Percentiles rank a stretch among this genome's conserved stretches.
Evolutionary conservation across 441 rosid species (phyloP).

Genomic region (Aleurites moluccanus): DNA sequence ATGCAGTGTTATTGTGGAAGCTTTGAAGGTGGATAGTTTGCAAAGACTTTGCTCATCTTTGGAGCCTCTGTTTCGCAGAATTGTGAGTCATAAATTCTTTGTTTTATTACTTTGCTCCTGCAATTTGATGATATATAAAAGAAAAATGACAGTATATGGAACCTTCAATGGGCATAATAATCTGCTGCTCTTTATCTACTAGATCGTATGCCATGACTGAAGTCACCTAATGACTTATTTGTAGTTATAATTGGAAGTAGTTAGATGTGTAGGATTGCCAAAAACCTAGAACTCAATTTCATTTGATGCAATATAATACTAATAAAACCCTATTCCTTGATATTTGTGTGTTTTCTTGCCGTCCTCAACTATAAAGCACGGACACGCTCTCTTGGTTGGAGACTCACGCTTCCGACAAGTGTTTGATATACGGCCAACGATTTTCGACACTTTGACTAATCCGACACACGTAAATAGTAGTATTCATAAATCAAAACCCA

Average conservation of each 20-base stretch:
- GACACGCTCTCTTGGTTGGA: too few relatives aligned
- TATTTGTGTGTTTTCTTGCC: not conserved
- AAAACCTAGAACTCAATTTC: not conserved
- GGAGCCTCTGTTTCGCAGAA: slow-evolving; percentile 97
- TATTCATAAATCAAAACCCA: too few relatives aligned
- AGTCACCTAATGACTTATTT: not conserved
- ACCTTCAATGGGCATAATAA: not conserved
- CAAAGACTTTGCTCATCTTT: slow-evolving; percentile 94
- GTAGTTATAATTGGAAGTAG: not conserved
- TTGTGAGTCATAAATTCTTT: slow-evolving; percentile 55
- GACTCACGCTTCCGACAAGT: too few relatives aligned
- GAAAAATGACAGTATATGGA: not conserved
- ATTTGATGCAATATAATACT: not conserved
- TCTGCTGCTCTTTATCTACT: not conserved
- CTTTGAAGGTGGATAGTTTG: slow-evolving; percentile 93
- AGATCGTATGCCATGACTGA: not conserved
- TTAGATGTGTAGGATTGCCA: not conserved
- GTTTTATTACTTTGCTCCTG: not conserved
- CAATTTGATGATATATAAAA: not conserved
- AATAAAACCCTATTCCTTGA: not conserved
- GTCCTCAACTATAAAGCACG: too few relatives aligned
- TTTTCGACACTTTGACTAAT: too few relatives aligned
- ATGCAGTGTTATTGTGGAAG: slow-evolving; percentile 95
- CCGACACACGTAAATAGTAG: too few relatives aligned
- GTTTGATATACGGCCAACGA: too few relatives aligned